Evolutionary conservation across 352 stramenopile species (phyloP), one percentile per base, ranked within the genome.

Genomic region (Aphanomyces euteiches): DNA sequence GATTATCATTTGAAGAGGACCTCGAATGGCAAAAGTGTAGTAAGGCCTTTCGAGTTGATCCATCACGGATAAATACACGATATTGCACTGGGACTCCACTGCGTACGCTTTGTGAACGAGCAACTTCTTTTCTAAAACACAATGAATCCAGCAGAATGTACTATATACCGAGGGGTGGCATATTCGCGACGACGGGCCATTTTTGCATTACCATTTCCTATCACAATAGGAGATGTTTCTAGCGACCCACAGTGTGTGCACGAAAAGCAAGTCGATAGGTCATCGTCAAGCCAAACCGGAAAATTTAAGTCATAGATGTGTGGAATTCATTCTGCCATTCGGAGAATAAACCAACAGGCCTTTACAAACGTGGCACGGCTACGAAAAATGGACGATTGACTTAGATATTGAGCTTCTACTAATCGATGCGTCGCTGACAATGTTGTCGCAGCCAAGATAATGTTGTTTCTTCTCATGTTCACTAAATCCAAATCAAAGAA

Each of bases 401-500:
- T n/a, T 50, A 12, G 43, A 50, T 50, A n/a, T 50, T 12, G 43
- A 50, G 43, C 17, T 12, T 50, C 10, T n/a, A 50, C 2, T 12
- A 12, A 50, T 50, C 43, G 43, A 50, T 50, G 17, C 43, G 43
- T 50, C 10, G 43, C 43, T 3, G 43, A 50, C 43, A 50, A 50
- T 50, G 43, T 12, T 50, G 43, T 50, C 0, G 43, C 43, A 50
- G 10, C 43, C 10, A 50, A 12, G 17, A 50, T 50, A 12, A 50
- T n/a, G 17, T 50, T 50, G 10, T n/a, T 12, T 12, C 17, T n/a
- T n/a, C 1, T 50, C 43, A 50, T n/a, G 43, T 50, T 50, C 10
- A 50, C 17, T n/a, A 50, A n/a, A 50, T 50, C 43, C 43, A 50
- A 50, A n/a, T 50, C 43, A 1, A 50, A n/a, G 43, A 50, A 50